Base-by-base conservation (phyloP, 208 protist genomes). In the Vickermania spadyakhi region DNA sequence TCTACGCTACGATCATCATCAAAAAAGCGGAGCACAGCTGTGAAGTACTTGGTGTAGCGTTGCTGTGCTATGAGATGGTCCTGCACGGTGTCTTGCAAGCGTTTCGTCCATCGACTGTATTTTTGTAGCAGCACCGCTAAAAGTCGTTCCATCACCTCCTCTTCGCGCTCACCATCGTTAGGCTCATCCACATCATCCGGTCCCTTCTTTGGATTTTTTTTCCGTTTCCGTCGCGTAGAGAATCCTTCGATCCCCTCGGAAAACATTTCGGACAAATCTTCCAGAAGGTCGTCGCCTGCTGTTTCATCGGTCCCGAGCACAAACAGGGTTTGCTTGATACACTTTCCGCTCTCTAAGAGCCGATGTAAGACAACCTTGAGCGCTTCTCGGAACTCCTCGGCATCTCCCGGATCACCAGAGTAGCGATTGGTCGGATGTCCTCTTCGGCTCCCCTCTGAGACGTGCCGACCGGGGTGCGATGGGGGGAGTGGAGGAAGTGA, bases 41-140 rank as follows among this genome's bases (percentile, higher is more conserved):
- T 77, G 60, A 94, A 84, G 74, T 94, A 94, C 63, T 88, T 89
- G 13, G 75, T 68, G 66, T 91, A 71, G 62, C 88, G 86, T 42
- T 78, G 70, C 55, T 94, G 84, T 27, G 81, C 81, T 58, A 85
- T 75, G 21, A 94, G 72, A 61, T 91, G 87, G 62, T 94, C 84
- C 65, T 90, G 81, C 0, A 73, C 81, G 21, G 81, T 79, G 58
- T 94, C 81, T 13, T 80, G 66, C 36, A 94, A 61, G 1, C 87
- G 81, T 31, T 73, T 72, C 0, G 82, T 64, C 84, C 87, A 94
- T 0, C 87, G 71, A n/a, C 58, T 57, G 77, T 89, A 91, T 62
- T 94, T 94, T 50, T 89, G 78, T 45, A 94, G 54, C 18, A 94
- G 59, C 18, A 70, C 66, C 11, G 87, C 87, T n/a, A 94, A 66